phyloP scores from a whole-genome alignment of 208 protist genomes.

The Trypanosoma scelopori region DNA sequence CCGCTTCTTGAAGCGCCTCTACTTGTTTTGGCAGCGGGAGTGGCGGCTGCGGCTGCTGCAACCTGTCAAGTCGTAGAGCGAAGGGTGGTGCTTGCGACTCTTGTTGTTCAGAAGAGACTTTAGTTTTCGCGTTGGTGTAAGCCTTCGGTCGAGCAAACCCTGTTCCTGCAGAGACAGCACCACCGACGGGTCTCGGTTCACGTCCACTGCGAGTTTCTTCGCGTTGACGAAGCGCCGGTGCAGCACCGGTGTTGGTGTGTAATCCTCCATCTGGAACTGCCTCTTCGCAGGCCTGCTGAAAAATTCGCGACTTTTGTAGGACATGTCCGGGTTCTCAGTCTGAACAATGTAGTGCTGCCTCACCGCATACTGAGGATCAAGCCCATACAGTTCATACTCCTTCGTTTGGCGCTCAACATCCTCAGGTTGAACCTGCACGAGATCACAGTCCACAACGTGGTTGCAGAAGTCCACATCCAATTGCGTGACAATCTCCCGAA shows the following conservation, averaged over 20 bases:
- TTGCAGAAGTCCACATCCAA: slow-evolving; percentile 62
- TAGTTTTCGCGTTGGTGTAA: slow-evolving; percentile 56
- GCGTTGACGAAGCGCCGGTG: slow-evolving; percentile 64
- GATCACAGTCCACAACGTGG: slow-evolving; percentile 51
- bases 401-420: slow-evolving; percentile 68
- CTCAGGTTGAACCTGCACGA: slow-evolving; percentile 29
- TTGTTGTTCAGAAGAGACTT: slow-evolving; percentile 38
- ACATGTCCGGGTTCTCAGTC: slow-evolving; percentile 69
- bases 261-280: slow-evolving; percentile 84
- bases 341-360: slow-evolving; percentile 79
- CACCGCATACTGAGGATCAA: slow-evolving; percentile 84
- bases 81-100: slow-evolving; percentile 28
- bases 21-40: too few species aligned
- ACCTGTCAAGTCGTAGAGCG: slow-evolving; percentile 9
- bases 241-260: slow-evolving; percentile 57
- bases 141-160: slow-evolving; percentile 45
- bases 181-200: slow-evolving; percentile 53
- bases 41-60: background rate
- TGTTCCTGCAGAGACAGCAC: slow-evolving; percentile 47
- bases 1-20: background rate
- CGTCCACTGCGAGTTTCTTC: slow-evolving; percentile 46
- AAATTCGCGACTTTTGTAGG: slow-evolving; percentile 71
- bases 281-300: slow-evolving; percentile 55
- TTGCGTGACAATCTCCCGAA: slow-evolving; percentile 62
- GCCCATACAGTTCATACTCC: slow-evolving; percentile 63